Base-by-base conservation (phyloP, 202 grass and related monocot genomes). In the Schoenoplectus tabernaemontani region DNA sequence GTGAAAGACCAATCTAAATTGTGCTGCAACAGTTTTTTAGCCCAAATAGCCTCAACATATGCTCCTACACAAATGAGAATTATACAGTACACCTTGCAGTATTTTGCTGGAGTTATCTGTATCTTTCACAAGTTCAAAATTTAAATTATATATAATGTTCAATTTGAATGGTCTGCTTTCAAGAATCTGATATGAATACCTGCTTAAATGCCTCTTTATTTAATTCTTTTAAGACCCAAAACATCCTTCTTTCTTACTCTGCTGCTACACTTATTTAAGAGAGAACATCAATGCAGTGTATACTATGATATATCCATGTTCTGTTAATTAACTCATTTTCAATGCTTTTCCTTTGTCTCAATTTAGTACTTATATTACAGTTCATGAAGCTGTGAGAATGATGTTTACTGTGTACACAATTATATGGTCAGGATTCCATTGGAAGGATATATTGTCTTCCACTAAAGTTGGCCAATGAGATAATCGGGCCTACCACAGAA, bases 401-500 rank as follows among this genome's bases (percentile, higher is more conserved):
- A 30, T 72, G 43, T 30, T 72, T 72, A 48, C 4, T 79, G 69
- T 81, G 67, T 75, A 32, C 62, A 0, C 57, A 26, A 59, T 65
- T 81, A 47, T 72, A n/a, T 39, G 54, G 57, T 19, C 81, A 98
- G 96, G 96, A 98, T 86, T 98, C 90, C 71, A 83, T 95, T 69
- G 91, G 96, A 85, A 92, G 96, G 83, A 92, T 98, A 30, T 95
- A 81, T 59, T 90, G 89, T 5, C 78, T 92, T 69, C 82, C 91
- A 78, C 78, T 98, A 64, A 98, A 87, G 79, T 79, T 78, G 32
- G 88, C 90, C 59, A 98, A 95, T 88, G 96, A 92, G 76, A 91
- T 92, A 74, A 98, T 98, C 32, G 96, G 96, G 0, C 53, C 89
- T 39, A 98, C 96, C 5, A 98, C 96, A 0, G 96, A 98, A 84